Evolutionary conservation across 2,329 filamentous ascomycete genomes (phyloP).

Genomic region (Colletotrichum aenigma): DNA sequence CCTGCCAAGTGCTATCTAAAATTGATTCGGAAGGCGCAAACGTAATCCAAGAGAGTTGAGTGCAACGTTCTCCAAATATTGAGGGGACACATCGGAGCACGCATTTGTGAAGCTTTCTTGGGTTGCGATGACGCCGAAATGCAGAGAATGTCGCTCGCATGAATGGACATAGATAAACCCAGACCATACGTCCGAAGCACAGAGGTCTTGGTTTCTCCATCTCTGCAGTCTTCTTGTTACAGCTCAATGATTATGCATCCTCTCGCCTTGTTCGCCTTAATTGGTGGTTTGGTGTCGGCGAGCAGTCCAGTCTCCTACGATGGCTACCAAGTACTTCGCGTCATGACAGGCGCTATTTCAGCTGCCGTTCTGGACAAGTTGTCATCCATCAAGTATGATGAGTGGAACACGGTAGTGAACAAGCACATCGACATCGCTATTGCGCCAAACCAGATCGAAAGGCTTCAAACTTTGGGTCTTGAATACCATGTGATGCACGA

Average conservation of each 20-base stretch:
- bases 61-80: not conserved
- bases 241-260: not conserved
- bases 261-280: not conserved
- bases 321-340: slow-evolving; percentile 8
- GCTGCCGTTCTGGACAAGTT: not conserved
- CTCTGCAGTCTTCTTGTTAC: too few species aligned
- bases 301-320: not conserved
- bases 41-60: not conserved
- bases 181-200: not conserved
- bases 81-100: not conserved
- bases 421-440: slow-evolving; percentile 33
- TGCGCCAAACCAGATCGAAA: slow-evolving; percentile 28
- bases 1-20: not conserved
- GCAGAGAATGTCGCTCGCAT: not conserved
- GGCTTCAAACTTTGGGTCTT: slow-evolving; percentile 32
- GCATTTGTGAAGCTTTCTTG: not conserved
- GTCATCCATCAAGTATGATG: not conserved
- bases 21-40: not conserved
- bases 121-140: not conserved
- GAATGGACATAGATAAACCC: not conserved
- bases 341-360: not conserved
- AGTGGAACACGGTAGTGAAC: not conserved
- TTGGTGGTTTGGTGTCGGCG: not conserved
- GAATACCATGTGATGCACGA: slow-evolving; percentile 31
- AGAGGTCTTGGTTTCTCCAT: not conserved